Evolutionary conservation across 345 rosid species (phyloP).

Genomic region (Murraya koenigii): DNA sequence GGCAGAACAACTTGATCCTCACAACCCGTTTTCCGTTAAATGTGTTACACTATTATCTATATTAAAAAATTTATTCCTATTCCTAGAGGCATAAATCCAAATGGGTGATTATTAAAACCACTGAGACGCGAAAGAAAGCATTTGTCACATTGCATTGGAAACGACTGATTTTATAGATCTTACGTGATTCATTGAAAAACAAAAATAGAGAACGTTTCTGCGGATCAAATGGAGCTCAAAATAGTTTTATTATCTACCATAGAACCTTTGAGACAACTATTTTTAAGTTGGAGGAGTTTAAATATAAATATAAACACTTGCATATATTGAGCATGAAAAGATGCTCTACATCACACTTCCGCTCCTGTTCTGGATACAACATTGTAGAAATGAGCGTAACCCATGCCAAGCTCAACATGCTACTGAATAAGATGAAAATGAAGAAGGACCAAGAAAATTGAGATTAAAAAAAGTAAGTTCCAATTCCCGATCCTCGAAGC

Average conservation of each 20-base stretch:
- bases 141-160: background rate
- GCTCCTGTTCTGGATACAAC: background rate
- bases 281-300: background rate
- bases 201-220: background rate
- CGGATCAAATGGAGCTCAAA: background rate
- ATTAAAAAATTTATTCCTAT: no score
- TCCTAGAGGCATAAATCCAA: background rate
- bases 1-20: no score
- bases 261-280: background rate
- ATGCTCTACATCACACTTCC: background rate
- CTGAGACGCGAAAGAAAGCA: background rate
- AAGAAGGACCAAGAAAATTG: slow-evolving; percentile 33
- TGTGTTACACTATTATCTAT: no score
- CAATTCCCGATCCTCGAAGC: slow-evolving; percentile 37
- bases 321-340: background rate
- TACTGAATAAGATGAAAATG: slow-evolving; percentile 27
- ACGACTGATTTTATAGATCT: background rate
- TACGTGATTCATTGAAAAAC: background rate
- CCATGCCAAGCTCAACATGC: background rate
- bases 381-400: background rate
- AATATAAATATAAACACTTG: background rate
- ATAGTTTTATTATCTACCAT: background rate
- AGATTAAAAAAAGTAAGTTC: slow-evolving; percentile 24
- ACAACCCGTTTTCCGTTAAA: no score
- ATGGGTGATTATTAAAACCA: background rate